A percentile compares a stretch with the other conserved stretches of the same genome.
These are phyloP conservation scores for Senecio squalidus DNA, from an alignment of 140 eudicot genomes.

Conservation along the genomic window DNA sequence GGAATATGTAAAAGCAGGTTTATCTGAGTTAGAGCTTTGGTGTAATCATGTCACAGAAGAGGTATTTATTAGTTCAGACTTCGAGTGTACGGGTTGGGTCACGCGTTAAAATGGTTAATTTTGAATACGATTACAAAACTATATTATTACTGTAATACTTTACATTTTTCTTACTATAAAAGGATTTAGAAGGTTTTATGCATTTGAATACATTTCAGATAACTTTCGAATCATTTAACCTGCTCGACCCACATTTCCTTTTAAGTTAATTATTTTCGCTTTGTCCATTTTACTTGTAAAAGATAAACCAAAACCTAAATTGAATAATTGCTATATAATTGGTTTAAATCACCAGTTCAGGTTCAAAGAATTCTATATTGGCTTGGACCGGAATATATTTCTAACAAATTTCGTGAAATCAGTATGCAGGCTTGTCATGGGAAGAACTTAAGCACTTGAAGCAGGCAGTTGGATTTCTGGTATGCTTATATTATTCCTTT, in stretches of 20 bases:
- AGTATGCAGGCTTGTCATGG: constrained; percentile 82
- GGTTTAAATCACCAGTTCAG: not conserved
- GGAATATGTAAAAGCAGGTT: constrained; percentile 78
- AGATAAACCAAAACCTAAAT: not conserved
- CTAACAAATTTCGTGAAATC: constrained; percentile 24
- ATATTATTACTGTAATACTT: not conserved
- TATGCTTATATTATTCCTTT: constrained; percentile 32
- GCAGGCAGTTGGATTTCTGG: constrained; percentile 93
- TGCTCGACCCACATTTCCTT: not conserved
- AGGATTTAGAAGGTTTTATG: not conserved
- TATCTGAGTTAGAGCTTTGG: constrained; percentile 84
- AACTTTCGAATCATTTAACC: not conserved
- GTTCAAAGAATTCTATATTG: constrained; percentile 2
- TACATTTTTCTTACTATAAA: not conserved
- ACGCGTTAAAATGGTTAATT: too few species aligned
- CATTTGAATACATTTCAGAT: not conserved
- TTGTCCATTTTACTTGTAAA: not conserved
- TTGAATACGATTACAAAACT: not conserved
- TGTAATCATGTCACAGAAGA: constrained; percentile 69
- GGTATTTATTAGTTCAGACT: constrained; percentile 33
- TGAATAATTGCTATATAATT: not conserved
- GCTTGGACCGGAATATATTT: not conserved
- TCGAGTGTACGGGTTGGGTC: too few species aligned
- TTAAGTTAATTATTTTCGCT: not conserved
- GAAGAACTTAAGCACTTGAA: constrained; percentile 72